Evolutionary conservation across 2,329 filamentous ascomycete species (phyloP), one percentile per base, ranked within the genome.

Genomic region (Nannizziopsis arthrosporioides): DNA sequence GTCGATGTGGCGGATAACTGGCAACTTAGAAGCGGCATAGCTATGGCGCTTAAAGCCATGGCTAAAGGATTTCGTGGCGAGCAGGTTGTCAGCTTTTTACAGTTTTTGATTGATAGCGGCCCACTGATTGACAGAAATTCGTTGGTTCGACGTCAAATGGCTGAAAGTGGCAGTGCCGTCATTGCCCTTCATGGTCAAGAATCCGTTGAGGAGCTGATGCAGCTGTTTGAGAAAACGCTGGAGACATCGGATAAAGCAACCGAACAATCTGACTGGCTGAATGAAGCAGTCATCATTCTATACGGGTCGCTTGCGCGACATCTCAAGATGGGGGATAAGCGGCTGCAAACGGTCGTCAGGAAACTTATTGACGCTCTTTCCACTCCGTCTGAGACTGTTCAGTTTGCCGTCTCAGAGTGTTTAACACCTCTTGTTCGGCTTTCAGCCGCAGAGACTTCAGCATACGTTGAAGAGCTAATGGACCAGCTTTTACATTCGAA

Each of bases 261-360:
- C 0, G 80, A 89, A 55, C 79, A 82, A 47, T 82, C 85, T 14
- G 93, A 98, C 65, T 79, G 87, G 51, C 84, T 96, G 54, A 95
- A 95, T 57, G 92, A 98, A 68, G 92, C 93, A 14, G 89, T 98
- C 45, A 89, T 98, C 57, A 92, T 98, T 57, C 83, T 98, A 63
- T 98, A 98, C 59, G 92, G 92, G 62, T 90, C 93, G 44, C 71
- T 98, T 34, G 92, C 89, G 38, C 81, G 85, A 44, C 92, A 98
- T 71, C 70, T 98, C 51, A 79, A 84, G 56, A 68, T 80, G 6
- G 87, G 88, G n/a, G 92, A 98, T 63, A 70, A 80, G 55, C 89
- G 93, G 59, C 79, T 96, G 42, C 87, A 89, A 1, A 81, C 84
- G 49, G 92, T 98, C 40, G 82, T 98, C 44, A 82, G 90, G 56